Base-by-base conservation (phyloP, 2,329 filamentous ascomycete genomes). In the Monilinia polystroma region DNA sequence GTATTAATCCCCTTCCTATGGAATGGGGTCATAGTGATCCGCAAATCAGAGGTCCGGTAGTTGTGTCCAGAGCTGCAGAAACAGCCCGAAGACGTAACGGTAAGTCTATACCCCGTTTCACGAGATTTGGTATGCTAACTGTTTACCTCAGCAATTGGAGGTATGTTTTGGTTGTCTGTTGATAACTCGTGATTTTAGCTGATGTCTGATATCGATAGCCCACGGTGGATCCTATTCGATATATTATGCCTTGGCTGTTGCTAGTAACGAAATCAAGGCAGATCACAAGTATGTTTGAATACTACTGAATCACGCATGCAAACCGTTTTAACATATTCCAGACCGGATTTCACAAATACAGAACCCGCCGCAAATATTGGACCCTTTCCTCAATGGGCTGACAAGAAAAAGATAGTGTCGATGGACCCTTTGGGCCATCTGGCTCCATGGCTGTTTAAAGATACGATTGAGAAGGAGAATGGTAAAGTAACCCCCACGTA, bases 361-460 rank as follows among this genome's bases (percentile, higher is more conserved):
- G 91, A 98, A 77, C 95, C 95, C 16, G 93, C 93, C n/a, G 91
- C 87, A 29, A 86, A 89, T 64, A 92, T 98, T 75, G 93, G 93
- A 0, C 93, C 92, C 10, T 96, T 96, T 73, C 88, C 91, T 10
- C 87, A 95, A 79, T 99, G 94, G 94, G 86, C 85, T 35, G 91
- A 96, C 76, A 86, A 85, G 74, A 92, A 92, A 78, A 98, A 97
- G 82, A 98, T 99, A 70, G 94, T 98, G 18, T 92, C 94, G 23
- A 97, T 99, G 92, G 95, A 98, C 76, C 94, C 94, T 0, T 91
- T 90, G 77, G 94, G 95, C 8, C 95, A 98, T 80, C 81, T 97
- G 68, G 86, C 90, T 11, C 91, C 92, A 11, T 93, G 90, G 89
- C 80, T 96, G 52, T 96, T 90, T 81, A 90, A 90, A 70, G 87